Conservation (phyloP, 1,139 yeast genomes). For the Casaregolazyma lundiana region DNA sequence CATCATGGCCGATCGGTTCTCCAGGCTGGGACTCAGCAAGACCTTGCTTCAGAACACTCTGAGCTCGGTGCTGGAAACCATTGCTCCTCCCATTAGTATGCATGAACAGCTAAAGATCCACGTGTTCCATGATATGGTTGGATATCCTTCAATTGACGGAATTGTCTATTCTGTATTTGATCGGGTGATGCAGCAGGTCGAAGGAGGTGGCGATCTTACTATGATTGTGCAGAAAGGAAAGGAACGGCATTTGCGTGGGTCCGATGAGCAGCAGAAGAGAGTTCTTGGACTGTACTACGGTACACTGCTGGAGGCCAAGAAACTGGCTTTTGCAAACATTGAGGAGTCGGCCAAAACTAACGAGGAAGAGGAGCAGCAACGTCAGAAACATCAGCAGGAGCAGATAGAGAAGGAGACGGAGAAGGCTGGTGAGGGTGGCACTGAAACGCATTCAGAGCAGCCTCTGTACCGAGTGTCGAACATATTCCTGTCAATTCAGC, state of each 20-base stretch:
- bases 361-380: slow-evolving; percentile 13
- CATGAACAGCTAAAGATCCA: slow-evolving; percentile 78
- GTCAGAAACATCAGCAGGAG: slow-evolving; percentile 2
- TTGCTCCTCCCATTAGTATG: slow-evolving; percentile 51
- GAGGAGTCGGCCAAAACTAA: slow-evolving; percentile 49
- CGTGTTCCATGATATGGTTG: slow-evolving; percentile 78
- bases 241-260: slow-evolving; percentile 35
- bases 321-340: slow-evolving; percentile 79
- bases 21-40: slow-evolving; percentile 21
- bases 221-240: slow-evolving; percentile 45
- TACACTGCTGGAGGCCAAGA: slow-evolving; percentile 78
- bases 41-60: slow-evolving; percentile 37
- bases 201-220: slow-evolving; percentile 65
- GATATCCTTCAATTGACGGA: slow-evolving; percentile 61
- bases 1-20: slow-evolving; percentile 24
- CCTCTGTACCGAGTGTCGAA: slow-evolving; percentile 46
- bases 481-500: slow-evolving; percentile 76
- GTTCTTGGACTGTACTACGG: slow-evolving; percentile 73
- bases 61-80: slow-evolving; percentile 45
- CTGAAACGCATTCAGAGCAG: slow-evolving; percentile 27
- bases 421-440: slow-evolving; percentile 36
- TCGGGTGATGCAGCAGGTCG: slow-evolving; percentile 86
- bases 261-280: slow-evolving; percentile 36
- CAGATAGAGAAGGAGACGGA: slow-evolving; percentile 1
- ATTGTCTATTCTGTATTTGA: slow-evolving; percentile 67